These are phyloP conservation scores for Lachancea dasiensis DNA, from an alignment of 805 yeast genomes.

Conservation along the genomic window DNA sequence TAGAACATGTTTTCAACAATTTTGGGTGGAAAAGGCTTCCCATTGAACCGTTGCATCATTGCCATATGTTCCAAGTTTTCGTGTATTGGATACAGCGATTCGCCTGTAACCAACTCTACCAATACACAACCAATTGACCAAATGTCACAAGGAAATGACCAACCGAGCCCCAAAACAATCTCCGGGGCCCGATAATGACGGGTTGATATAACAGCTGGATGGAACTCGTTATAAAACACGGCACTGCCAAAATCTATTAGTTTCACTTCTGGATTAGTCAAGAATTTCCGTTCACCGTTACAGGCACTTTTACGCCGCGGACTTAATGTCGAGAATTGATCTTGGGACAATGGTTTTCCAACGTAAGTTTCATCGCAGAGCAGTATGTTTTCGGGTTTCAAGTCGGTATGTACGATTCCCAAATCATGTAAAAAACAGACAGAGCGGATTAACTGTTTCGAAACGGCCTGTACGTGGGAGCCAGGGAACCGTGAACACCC, in stretches of 20 bases:
- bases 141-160: conserved; percentile 95
- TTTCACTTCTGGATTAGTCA: conserved; percentile 75
- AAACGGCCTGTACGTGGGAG: conserved; percentile 81
- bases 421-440: conserved; percentile 87
- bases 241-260: conserved; percentile 98
- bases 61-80: conserved; percentile 93
- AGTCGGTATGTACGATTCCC: conserved; percentile 88
- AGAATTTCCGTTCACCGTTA: conserved; percentile 32
- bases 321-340: conserved; percentile 19
- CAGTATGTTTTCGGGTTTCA: conserved; percentile 92
- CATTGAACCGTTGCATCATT: conserved; percentile 81
- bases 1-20: conserved; percentile 33
- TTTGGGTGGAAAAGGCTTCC: conserved; percentile 40
- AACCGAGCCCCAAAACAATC: conserved; percentile 87
- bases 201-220: conserved; percentile 85
- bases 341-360: conserved; percentile 21
- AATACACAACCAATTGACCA: conserved; percentile 96
- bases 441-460: conserved; percentile 76
- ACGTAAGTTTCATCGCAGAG: conserved; percentile 34
- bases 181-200: conserved; percentile 98
- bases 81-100: conserved; percentile 89
- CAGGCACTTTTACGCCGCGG: conserved; percentile 29
- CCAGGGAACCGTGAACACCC: conserved; percentile 90
- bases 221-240: conserved; percentile 88
- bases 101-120: conserved; percentile 88